Conservation (phyloP, 768 basidiomycete genomes). For the Russula abietina region DNA sequence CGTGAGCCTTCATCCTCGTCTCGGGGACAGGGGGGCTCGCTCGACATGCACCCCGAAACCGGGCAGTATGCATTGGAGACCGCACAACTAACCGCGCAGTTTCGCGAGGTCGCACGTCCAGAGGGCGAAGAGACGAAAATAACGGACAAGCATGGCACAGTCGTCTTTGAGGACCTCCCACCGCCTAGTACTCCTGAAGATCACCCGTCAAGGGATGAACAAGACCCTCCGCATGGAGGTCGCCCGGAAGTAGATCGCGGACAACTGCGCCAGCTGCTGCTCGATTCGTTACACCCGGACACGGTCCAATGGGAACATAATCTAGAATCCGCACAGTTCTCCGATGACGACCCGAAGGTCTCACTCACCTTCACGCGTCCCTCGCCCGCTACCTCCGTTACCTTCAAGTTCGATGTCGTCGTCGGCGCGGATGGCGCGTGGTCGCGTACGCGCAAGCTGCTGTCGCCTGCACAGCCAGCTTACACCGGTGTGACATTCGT, state of each 20-base stretch:
- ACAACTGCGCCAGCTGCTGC: slow-evolving; percentile 13
- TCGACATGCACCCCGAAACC: slow-evolving; percentile 38
- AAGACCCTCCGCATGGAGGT: not conserved
- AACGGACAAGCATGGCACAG: not conserved
- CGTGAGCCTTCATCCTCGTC: slow-evolving; percentile 40
- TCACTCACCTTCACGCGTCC: not conserved
- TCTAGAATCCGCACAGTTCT: slow-evolving; percentile 3
- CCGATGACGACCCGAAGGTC: not conserved
- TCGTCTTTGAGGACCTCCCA: not conserved
- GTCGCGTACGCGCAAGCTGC: slow-evolving; percentile 34
- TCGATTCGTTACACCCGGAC: slow-evolving; percentile 8
- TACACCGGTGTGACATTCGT: slow-evolving; percentile 32
- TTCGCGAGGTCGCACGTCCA: slow-evolving; percentile 8
- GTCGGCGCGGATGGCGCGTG: slow-evolving; percentile 41
- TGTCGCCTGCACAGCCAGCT: slow-evolving; percentile 31
- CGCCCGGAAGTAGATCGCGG: slow-evolving; percentile 16
- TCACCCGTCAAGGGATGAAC: not conserved
- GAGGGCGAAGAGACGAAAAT: slow-evolving; percentile 5
- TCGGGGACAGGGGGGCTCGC: slow-evolving; percentile 36
- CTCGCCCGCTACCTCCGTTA: not conserved
- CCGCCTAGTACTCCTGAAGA: not conserved
- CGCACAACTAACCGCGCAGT: slow-evolving; percentile 3
- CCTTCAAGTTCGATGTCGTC: slow-evolving; percentile 25
- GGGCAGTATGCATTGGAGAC: slow-evolving; percentile 5
- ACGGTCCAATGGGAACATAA: slow-evolving; percentile 7